Conservation (phyloP, 2,329 filamentous ascomycete genomes). For the Phialophora expanda region DNA sequence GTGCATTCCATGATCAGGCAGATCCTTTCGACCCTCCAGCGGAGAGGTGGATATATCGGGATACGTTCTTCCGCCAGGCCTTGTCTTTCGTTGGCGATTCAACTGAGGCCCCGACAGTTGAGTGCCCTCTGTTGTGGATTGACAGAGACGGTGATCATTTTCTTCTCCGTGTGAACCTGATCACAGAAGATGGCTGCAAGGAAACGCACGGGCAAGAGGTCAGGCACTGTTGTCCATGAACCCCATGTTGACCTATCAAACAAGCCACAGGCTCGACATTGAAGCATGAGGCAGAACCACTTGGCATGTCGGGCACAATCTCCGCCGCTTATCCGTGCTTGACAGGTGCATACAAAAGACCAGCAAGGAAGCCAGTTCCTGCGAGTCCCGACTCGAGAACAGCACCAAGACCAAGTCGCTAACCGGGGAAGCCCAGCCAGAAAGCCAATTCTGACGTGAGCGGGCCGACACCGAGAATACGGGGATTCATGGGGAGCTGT, state of each 20-base stretch:
- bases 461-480: neutral
- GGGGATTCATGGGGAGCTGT: neutral
- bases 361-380: neutral
- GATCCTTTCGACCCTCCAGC: neutral
- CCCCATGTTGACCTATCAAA: neutral
- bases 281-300: neutral
- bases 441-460: neutral
- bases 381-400: neutral
- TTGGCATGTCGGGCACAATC: neutral
- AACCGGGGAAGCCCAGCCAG: neutral
- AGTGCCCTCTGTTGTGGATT: neutral
- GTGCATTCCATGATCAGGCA: neutral
- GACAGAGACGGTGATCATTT: neutral
- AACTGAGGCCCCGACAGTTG: neutral
- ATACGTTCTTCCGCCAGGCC: neutral
- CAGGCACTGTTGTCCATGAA: neutral
- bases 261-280: neutral
- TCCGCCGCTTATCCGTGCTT: neutral
- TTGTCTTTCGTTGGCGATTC: neutral
- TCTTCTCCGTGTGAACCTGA: neutral
- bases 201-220: neutral
- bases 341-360: neutral
- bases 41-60: slow-evolving; percentile 3
- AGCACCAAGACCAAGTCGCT: neutral
- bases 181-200: neutral